These are phyloP conservation scores for Solidago caesia DNA, from an alignment of 129 eudicot genomes.

Conservation along the genomic window DNA sequence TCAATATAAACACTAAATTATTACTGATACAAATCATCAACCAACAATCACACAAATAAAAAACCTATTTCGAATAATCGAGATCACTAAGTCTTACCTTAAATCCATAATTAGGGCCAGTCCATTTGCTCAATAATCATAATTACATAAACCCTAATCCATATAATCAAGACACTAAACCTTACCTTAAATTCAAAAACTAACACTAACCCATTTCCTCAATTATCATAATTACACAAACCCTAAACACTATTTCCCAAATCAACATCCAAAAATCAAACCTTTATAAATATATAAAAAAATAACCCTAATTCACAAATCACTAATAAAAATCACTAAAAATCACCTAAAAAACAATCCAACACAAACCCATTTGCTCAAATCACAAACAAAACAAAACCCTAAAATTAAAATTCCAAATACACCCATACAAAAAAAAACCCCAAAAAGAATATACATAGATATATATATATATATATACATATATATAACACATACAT, in stretches of 20 bases:
- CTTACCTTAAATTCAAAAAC: constrained; percentile 5
- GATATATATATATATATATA: neutral
- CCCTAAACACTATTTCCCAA: constrained; percentile 16
- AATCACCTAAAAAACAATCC: neutral
- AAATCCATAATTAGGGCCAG: neutral
- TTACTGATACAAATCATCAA: constrained; percentile 8
- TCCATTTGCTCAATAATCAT: constrained; percentile 15
- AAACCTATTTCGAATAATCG: constrained; percentile 11
- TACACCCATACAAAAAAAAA: neutral
- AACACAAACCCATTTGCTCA: constrained; percentile 6
- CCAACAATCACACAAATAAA: constrained; percentile 8
- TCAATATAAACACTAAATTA: neutral
- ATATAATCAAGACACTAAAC: neutral
- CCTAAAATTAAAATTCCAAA: constrained; percentile 12
- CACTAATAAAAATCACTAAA: neutral
- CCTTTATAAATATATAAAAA: neutral
- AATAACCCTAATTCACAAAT: neutral
- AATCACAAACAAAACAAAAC: constrained; percentile 2
- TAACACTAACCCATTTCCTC: neutral
- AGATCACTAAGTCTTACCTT: constrained; percentile 1
- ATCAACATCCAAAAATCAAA: constrained; percentile 2
- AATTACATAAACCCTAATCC: constrained; percentile 14
- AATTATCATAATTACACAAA: constrained; percentile 19
- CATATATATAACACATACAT: neutral
- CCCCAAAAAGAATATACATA: neutral